Evolutionary conservation across 345 rosid species (phyloP), one percentile per base, ranked within the genome.

Genomic region (Tarenaya hassleriana): DNA sequence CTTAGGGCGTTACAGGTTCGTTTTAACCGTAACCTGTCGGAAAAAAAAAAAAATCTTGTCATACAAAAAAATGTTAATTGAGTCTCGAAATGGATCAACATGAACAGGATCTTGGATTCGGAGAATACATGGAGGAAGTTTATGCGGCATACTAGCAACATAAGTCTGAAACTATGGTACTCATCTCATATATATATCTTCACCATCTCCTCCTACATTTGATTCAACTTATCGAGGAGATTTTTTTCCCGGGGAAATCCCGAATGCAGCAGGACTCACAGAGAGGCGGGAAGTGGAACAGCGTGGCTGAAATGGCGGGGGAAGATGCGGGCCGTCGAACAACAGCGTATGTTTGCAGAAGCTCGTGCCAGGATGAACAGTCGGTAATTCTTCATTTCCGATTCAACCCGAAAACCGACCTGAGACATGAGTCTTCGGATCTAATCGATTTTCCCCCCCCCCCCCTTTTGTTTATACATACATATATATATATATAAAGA

Each of bases 321-420:
- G 98, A 91, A 67, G 89, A 91, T 76, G 96, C 96, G 40, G n/a
- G 91, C 56, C 2, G 97, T 95, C 0, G 99, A 89, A 77, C 99
- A 94, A 68, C 99, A 94, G 76, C 80, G 99, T 73, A 94, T 94
- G 99, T 94, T 94, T 69, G 99, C 97, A 0, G 99, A 88, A 78
- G 99, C 99, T 43, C 83, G 99, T n/a, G 99, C 99, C 8, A 82
- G 99, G 74, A 94, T 94, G 99, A 94, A 83, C 24, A n/a, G n/a
- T n/a, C n/a, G 97, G 97, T 1, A 88, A 77, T 18, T 72, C 63
- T n/a, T 45, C 73, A 8, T 52, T 55, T 60, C 52, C 66, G n/a
- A n/a, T n/a, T 54, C 71, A 60, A 27, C 66, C 65, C 7, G 71
- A 66, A 1, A 13, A 42, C 52, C 11, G 56, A 60, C 16, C 71